Evolutionary conservation across 2,329 filamentous ascomycete genomes (phyloP).

Genomic region (Colletotrichum filicis): DNA sequence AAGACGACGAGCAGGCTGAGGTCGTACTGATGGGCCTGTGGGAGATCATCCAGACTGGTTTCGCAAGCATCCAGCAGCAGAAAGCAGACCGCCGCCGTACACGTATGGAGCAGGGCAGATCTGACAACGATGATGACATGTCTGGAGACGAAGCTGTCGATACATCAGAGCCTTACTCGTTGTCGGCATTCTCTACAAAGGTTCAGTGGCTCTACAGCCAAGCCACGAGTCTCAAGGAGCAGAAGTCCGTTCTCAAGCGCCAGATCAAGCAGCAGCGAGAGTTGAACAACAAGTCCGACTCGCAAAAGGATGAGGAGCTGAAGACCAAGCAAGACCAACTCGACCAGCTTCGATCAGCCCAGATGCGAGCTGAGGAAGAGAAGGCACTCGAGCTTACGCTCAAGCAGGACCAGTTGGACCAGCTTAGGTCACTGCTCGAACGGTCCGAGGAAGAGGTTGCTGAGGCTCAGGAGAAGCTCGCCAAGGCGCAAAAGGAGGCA

Average conservation of each 20-base stretch:
- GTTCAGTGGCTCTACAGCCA: slow-evolving; percentile 83
- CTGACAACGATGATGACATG: slow-evolving; percentile 69
- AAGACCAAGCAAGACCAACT: slow-evolving; percentile 67
- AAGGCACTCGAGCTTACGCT: slow-evolving; percentile 71
- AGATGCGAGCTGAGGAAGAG: slow-evolving; percentile 45
- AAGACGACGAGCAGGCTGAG: slow-evolving; percentile 66
- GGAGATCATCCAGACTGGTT: slow-evolving; percentile 66
- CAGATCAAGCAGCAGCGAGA: slow-evolving; percentile 97
- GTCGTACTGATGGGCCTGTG: slow-evolving; percentile 64
- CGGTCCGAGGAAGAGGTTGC: slow-evolving; percentile 51
- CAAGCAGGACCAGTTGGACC: slow-evolving; percentile 63
- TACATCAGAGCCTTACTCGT: slow-evolving; percentile 71
- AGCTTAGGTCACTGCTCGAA: slow-evolving; percentile 45
- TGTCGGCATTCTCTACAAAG: slow-evolving; percentile 80
- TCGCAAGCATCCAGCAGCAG: slow-evolving; percentile 64
- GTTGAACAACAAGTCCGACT: slow-evolving; percentile 87
- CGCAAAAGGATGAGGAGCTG: slow-evolving; percentile 74
- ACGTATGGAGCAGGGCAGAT: slow-evolving; percentile 66
- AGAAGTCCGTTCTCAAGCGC: slow-evolving; percentile 87
- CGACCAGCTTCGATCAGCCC: slow-evolving; percentile 47
- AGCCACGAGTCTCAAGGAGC: slow-evolving; percentile 82
- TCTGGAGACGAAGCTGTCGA: slow-evolving; percentile 71
- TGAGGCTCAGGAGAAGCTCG: slow-evolving; percentile 59
- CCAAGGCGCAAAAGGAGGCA: slow-evolving; percentile 59
- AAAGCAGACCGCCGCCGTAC: slow-evolving; percentile 64